These are phyloP conservation scores for Phytomonas serpens DNA, from an alignment of 208 protist species.

Conservation along the genomic window DNA sequence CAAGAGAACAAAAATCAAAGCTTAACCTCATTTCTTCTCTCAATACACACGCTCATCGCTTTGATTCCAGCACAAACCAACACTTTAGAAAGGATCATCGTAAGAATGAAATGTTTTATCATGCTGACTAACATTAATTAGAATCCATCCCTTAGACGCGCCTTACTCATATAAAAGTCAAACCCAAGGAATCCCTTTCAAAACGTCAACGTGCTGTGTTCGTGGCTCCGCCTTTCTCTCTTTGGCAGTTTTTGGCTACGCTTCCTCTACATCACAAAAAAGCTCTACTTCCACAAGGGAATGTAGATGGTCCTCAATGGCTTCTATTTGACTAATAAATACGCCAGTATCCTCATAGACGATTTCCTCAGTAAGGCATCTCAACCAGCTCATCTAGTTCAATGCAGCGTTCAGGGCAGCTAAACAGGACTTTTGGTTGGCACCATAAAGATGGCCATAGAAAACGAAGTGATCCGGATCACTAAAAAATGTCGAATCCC, in stretches of 20 bases:
- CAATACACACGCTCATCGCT: background rate
- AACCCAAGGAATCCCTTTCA: conserved; percentile 22
- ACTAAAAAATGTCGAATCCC: conserved; percentile 73
- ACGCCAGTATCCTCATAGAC: background rate
- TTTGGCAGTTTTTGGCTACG: conserved; percentile 32
- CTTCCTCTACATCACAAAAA: conserved; percentile 20
- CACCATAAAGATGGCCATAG: conserved; percentile 16
- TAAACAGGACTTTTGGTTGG: conserved; percentile 37
- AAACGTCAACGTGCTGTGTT: conserved; percentile 17
- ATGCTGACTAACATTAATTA: background rate
- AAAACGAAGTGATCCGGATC: conserved; percentile 26
- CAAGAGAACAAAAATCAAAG: conserved; percentile 9
- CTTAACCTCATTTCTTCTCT: background rate
- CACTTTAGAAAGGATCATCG: background rate
- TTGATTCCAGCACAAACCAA: background rate
- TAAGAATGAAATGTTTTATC: background rate
- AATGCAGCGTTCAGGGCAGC: conserved; percentile 34
- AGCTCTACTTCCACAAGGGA: conserved; percentile 24
- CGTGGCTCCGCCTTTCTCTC: conserved; percentile 25
- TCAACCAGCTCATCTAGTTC: conserved; percentile 50
- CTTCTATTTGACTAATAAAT: conserved; percentile 20
- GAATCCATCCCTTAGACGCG: background rate
- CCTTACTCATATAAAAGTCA: conserved; percentile 5
- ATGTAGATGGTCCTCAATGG: conserved; percentile 28
- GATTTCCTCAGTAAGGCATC: conserved; percentile 6